These are phyloP conservation scores for Calycina herbarum DNA, from an alignment of 2,329 filamentous ascomycete species.

Conservation along the genomic window DNA sequence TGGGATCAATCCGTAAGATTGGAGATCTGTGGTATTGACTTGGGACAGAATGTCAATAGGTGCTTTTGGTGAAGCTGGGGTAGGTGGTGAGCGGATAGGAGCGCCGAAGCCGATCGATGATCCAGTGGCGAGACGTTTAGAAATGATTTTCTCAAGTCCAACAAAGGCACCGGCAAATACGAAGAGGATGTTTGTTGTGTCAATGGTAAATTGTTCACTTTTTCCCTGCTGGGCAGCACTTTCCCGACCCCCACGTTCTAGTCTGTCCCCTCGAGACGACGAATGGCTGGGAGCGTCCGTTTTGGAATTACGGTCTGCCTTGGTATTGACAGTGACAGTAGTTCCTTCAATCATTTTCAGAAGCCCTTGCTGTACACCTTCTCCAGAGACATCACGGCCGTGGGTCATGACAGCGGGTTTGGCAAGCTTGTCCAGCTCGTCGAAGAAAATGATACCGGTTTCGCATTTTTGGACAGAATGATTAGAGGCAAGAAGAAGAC, in stretches of 20 bases:
- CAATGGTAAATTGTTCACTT: constrained; percentile 64
- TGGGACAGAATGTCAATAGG: constrained; percentile 58
- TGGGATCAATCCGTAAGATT: constrained; percentile 87
- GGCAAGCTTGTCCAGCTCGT: constrained; percentile 97
- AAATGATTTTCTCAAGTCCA: constrained; percentile 81
- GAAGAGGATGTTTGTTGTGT: constrained; percentile 96
- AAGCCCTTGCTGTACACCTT: constrained; percentile 94
- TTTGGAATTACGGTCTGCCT: constrained; percentile 56
- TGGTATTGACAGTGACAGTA: constrained; percentile 87
- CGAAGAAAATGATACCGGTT: constrained; percentile 89
- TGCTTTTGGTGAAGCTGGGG: constrained; percentile 50
- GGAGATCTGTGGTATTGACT: constrained; percentile 72
- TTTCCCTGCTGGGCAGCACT: constrained; percentile 24
- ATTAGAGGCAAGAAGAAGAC: constrained; percentile 84
- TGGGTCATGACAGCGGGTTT: constrained; percentile 74
- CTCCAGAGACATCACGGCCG: constrained; percentile 90
- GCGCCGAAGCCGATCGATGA: constrained; percentile 89
- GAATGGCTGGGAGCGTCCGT: constrained; percentile 15
- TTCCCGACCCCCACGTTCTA: constrained; percentile 27
- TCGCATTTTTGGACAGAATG: constrained; percentile 85
- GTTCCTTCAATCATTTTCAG: constrained; percentile 96
- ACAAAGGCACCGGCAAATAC: constrained; percentile 96
- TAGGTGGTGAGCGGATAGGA: constrained; percentile 58
- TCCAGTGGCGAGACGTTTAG: constrained; percentile 81
- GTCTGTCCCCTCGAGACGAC: constrained; percentile 29